phyloP scores from a whole-genome alignment of 1,139 yeast genomes.

The Meyerozyma guilliermondii region DNA sequence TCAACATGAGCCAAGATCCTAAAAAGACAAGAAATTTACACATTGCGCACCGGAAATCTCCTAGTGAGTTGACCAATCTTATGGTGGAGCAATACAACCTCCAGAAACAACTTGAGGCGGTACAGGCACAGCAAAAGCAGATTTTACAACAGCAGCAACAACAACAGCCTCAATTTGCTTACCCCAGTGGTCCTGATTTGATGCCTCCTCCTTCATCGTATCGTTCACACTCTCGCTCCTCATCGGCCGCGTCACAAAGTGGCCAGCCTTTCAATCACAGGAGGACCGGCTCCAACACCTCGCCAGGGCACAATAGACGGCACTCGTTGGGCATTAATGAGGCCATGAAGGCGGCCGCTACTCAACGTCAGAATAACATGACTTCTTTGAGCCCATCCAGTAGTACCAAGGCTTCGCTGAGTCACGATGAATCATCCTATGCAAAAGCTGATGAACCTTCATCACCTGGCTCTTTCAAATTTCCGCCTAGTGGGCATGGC shows the following conservation, averaged over 20 bases:
- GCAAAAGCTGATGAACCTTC: slow-evolving; percentile 4
- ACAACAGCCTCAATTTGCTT: slow-evolving; percentile 18
- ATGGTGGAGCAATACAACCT: slow-evolving; percentile 93
- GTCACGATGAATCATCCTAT: slow-evolving; percentile 3
- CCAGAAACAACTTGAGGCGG: slow-evolving; percentile 87
- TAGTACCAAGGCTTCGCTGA: slow-evolving; percentile 8
- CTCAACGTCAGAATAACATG: slow-evolving; percentile 57
- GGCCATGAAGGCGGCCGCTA: slow-evolving; percentile 96
- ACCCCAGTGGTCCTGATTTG: slow-evolving; percentile 16
- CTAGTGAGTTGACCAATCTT: slow-evolving; percentile 88
- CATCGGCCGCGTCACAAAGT: slow-evolving; percentile 15
- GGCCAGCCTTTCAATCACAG: slow-evolving; percentile 19
- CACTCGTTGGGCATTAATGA: slow-evolving; percentile 90
- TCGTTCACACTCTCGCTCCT: slow-evolving; percentile 37
- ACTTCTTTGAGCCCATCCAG: slow-evolving; percentile 33
- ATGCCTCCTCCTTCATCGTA: slow-evolving; percentile 24
- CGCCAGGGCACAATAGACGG: slow-evolving; percentile 75
- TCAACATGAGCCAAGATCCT: background rate
- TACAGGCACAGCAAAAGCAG: slow-evolving; percentile 89
- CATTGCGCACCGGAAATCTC: slow-evolving; percentile 92
- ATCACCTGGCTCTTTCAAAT: slow-evolving; percentile 20
- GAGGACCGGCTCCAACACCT: slow-evolving; percentile 33
- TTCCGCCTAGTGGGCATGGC: slow-evolving; percentile 29
- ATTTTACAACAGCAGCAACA: slow-evolving; percentile 63
- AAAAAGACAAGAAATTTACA: slow-evolving; percentile 49